These are phyloP conservation scores for Candida boleticola DNA, from an alignment of 805 yeast genomes.

Conservation along the genomic window DNA sequence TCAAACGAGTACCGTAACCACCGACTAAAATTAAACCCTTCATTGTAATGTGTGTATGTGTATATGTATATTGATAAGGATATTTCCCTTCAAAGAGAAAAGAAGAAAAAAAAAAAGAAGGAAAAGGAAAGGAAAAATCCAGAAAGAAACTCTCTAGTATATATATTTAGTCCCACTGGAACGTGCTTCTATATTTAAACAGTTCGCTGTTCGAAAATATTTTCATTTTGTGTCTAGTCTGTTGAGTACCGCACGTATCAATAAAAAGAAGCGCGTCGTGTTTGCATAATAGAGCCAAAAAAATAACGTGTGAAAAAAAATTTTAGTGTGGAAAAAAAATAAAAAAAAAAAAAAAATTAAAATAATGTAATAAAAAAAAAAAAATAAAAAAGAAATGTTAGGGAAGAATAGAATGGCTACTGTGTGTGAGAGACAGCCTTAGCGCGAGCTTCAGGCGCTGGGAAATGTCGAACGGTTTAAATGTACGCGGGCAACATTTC, in stretches of 20 bases:
- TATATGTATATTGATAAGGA: constrained; percentile 2
- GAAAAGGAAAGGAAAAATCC: no score
- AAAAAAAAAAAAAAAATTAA: not conserved
- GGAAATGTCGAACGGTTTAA: no score
- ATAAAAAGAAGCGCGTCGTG: not conserved
- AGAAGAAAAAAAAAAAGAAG: not conserved
- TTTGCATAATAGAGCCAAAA: not conserved
- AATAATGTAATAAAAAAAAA: not conserved
- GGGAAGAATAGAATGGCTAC: no score
- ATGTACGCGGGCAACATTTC: no score
- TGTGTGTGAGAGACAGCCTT: no score
- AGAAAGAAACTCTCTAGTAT: not conserved
- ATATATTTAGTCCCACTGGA: not conserved
- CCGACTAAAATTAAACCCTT: constrained; percentile 98
- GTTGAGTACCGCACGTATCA: not conserved
- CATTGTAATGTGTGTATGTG: constrained; percentile 43
- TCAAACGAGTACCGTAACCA: constrained; percentile 99
- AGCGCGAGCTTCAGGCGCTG: no score
- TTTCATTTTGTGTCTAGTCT: not conserved
- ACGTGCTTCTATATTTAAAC: not conserved
- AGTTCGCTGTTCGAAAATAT: not conserved
- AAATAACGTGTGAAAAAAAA: no score
- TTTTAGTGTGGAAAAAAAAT: not conserved
- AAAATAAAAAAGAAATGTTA: not conserved
- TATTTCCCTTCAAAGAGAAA: constrained; percentile 7